Evolutionary conservation across 2,329 filamentous ascomycete species (phyloP).

Genomic region (Penicillium vulpinum): DNA sequence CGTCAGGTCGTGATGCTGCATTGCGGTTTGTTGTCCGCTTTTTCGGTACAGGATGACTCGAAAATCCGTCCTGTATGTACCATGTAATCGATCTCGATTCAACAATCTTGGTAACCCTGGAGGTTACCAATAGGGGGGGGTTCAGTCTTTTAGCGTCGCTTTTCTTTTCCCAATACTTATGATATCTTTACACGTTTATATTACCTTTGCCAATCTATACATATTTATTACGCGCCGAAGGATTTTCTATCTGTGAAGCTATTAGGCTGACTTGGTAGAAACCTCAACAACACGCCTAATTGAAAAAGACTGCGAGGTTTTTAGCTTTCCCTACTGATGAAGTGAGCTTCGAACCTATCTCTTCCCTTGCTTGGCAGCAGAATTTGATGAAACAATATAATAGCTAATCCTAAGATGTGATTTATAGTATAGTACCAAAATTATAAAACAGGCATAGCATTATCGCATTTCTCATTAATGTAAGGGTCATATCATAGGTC

Average conservation of each 20-base stretch:
- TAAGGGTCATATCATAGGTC: slow-evolving; percentile 5
- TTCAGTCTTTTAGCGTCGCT: background rate
- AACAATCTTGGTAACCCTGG: background rate
- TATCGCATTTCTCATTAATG: slow-evolving; percentile 15
- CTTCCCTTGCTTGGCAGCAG: background rate
- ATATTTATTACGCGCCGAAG: background rate
- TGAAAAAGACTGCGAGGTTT: background rate
- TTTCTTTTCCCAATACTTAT: background rate
- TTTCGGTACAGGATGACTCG: background rate
- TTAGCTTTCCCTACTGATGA: background rate
- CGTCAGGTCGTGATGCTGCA: slow-evolving; percentile 21
- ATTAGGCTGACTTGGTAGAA: background rate
- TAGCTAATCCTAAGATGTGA: background rate
- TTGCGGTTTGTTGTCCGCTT: background rate
- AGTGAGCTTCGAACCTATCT: background rate
- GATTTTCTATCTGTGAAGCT: background rate
- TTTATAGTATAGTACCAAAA: background rate
- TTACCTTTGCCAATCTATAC: background rate
- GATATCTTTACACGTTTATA: background rate
- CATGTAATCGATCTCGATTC: background rate
- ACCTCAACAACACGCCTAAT: no score
- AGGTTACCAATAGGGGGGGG: background rate
- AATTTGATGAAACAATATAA: background rate
- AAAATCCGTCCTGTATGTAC: background rate
- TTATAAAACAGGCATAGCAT: slow-evolving; percentile 1